Base-by-base conservation (phyloP, 225 moss, liverwort and hornwort genomes). In the Physcomitrium patens region DNA sequence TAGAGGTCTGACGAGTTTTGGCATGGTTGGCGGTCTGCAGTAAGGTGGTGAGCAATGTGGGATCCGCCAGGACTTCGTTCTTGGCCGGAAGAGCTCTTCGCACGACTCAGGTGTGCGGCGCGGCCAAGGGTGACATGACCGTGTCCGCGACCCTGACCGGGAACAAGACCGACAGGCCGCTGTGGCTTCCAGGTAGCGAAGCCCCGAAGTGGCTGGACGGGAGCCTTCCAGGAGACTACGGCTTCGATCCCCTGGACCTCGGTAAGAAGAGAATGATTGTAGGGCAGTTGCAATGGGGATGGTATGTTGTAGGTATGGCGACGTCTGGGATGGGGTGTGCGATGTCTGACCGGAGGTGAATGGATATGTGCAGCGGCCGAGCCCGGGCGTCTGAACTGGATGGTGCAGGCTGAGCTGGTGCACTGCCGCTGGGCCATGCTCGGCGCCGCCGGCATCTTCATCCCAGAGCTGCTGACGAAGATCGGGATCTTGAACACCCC, bases 161-260 rank as follows among this genome's bases (percentile, higher is more conserved):
- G 31, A 70, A 74, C 0, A 2, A 65, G 24, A 83, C 69, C 63
- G 93, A 96, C 65, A 88, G 96, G 81, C 96, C 96, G 3, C 60
- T 96, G 64, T 96, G 96, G 96, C 87, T 96, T 45, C 96, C 96
- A 16, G 96, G 96, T 9, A 92, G 92, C 81, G 82, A 83, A 43
- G 7, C 96, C 47, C 96, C 96, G 0, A 83, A 71, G 26, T 94
- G 84, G 79, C 86, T 96, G 24, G 96, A 96, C 80, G 96, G 96
- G 81, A 89, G 89, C 31, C 31, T 37, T 4, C 31, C 31, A 4
- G 31, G 31, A 37, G 31, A 37, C 31, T 37, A 37, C 31, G 31
- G 31, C 31, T 37, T 37, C 31, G 31, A 37, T 4, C 31, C 31
- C 31, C 31, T 37, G 31, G 31, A 37, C 31, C 31, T 37, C 31